Evolutionary conservation across 1,284 basidiomycete genomes (phyloP).

Genomic region (Violaceomyces palustris): DNA sequence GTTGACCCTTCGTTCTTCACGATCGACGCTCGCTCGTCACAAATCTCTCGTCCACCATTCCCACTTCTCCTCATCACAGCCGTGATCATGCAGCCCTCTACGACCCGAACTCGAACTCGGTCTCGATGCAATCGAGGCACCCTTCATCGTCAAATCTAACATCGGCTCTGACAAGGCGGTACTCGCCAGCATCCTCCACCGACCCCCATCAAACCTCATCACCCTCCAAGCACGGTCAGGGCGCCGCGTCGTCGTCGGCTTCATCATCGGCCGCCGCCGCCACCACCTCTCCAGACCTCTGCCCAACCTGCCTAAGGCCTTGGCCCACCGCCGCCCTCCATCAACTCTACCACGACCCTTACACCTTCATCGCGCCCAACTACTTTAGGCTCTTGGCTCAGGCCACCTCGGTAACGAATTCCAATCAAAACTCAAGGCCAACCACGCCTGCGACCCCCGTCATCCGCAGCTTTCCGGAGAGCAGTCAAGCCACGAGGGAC

Average conservation of each 20-base stretch:
- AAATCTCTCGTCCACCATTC: neutral
- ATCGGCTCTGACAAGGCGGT: neutral
- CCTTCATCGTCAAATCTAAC: neutral
- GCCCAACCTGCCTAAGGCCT: slow-evolving; percentile 25
- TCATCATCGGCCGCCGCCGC: neutral
- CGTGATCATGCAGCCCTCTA: slow-evolving; percentile 36
- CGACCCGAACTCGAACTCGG: slow-evolving; percentile 21
- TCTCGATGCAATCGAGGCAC: slow-evolving; percentile 20
- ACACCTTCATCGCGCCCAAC: slow-evolving; percentile 28
- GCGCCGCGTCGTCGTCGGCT: neutral
- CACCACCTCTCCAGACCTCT: slow-evolving; percentile 1
- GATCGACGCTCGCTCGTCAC: neutral
- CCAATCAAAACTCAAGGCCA: slow-evolving; percentile 1
- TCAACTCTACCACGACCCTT: slow-evolving; percentile 4
- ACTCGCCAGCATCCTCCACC: neutral
- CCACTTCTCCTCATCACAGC: neutral
- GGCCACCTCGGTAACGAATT: slow-evolving; percentile 5
- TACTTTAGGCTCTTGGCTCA: slow-evolving; percentile 41
- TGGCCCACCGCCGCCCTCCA: slow-evolving; percentile 1
- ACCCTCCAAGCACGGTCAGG: slow-evolving; percentile 1
- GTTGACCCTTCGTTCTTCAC: no score
- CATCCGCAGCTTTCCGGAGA: neutral
- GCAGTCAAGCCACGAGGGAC: no score
- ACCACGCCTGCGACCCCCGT: neutral
- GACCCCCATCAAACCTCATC: neutral